Conservation (phyloP, 768 basidiomycete species). For the Lactifluus echinatus region DNA sequence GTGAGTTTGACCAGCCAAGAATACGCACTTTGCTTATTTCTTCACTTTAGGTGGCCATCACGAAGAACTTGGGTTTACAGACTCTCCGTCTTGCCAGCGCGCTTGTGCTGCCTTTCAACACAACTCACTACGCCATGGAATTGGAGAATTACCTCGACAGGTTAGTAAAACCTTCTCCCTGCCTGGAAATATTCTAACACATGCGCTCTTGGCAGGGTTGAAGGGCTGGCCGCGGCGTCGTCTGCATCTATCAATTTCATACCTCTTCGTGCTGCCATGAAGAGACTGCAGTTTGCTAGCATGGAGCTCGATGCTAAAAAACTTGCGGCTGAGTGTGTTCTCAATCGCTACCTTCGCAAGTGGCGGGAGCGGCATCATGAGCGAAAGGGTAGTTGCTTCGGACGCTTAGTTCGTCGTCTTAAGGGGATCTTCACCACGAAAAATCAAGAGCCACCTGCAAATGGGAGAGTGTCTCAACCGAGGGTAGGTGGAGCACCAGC, state of each 20-base stretch:
- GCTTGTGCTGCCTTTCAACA: conserved; percentile 55
- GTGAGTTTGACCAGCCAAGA: conserved; percentile 27
- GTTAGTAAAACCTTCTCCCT: conserved; percentile 29
- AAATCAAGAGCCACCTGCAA: neutral
- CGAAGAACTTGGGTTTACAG: conserved; percentile 48
- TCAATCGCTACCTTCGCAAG: neutral
- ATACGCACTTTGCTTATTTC: neutral
- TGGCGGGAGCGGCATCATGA: neutral
- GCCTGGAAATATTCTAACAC: neutral
- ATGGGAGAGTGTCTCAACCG: neutral
- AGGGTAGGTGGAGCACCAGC: neutral
- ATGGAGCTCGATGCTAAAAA: conserved; percentile 17
- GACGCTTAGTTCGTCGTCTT: neutral
- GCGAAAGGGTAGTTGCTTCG: neutral
- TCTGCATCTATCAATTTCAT: conserved; percentile 1
- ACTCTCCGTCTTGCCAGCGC: conserved; percentile 45
- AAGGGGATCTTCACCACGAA: neutral
- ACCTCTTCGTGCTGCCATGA: conserved; percentile 20
- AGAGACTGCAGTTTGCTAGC: conserved; percentile 17
- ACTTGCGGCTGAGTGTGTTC: conserved; percentile 9
- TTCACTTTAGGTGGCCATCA: conserved; percentile 40
- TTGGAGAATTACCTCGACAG: conserved; percentile 44
- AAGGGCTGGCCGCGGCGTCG: conserved; percentile 25
- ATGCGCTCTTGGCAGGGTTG: conserved; percentile 34
- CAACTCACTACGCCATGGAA: conserved; percentile 55